Base-by-base conservation (phyloP, 441 rosid species). In the Populus trichocarpa region DNA sequence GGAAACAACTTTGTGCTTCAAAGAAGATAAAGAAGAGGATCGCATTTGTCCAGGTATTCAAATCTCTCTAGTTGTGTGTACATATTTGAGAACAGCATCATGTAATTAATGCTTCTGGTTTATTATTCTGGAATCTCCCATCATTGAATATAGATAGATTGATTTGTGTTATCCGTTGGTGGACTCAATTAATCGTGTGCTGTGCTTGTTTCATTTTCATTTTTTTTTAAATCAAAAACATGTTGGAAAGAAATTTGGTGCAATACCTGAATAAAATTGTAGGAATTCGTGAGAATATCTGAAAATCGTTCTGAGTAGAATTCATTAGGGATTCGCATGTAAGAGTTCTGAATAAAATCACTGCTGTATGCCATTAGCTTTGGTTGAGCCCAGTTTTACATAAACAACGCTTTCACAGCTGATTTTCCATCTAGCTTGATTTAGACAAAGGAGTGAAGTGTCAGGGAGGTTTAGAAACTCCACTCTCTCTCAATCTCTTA, bases 321-420 rank as follows among this genome's bases (percentile, higher is more conserved):
- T 50, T 16, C 22, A 12, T 78, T 67, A 36, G 67, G 97, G 93
- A 79, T 88, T 87, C n/a, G 59, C 74, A 95, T 59, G 81, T 91
- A 93, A 86, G 91, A 95, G 82, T 93, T 93, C 87, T 95, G 97
- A 85, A 95, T 82, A 84, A 86, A 95, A 80, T 95, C 97, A 81
- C 97, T 93, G 84, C 87, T 90, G 82, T 76, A 89, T 81, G 73
- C 33, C 36, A 32, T 67, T 81, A 64, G 94, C 98, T 67, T 73
- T 84, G 25, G 75, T 81, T 65, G n/a, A 50, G n/a, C 59, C 20
- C 59, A 50, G 59, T 50, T 16, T 18, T 16, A 50, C 8, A 5
- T 16, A 50, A 14, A 16, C 59, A 50, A 50, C 20, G 59, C 59
- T 16, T 50, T 50, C 8, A 14, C 7, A 50, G n/a, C 59, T 50